phyloP scores from a whole-genome alignment of 768 basidiomycete genomes.

The Mycena rebaudengoi region DNA sequence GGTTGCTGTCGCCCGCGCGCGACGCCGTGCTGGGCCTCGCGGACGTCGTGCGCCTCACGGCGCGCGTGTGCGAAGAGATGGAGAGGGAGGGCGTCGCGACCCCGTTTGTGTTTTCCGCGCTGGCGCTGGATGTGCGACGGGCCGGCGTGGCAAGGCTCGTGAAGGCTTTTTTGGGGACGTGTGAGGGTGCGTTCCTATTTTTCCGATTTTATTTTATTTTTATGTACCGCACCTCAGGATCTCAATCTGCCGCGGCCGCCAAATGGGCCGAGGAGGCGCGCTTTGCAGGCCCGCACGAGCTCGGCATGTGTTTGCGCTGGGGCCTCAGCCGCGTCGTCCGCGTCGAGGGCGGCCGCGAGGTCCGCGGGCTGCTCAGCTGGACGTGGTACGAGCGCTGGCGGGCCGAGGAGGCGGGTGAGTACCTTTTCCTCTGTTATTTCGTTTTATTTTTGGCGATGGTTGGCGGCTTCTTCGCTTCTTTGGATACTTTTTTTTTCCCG shows the following conservation, averaged over 20 bases:
- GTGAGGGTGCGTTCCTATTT: slow-evolving; percentile 19
- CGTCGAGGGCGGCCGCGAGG: slow-evolving; percentile 71
- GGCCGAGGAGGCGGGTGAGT: slow-evolving; percentile 81
- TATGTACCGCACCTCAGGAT: too few species aligned
- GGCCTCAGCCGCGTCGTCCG: slow-evolving; percentile 83
- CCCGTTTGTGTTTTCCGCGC: slow-evolving; percentile 73
- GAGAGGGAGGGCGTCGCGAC: slow-evolving; percentile 64
- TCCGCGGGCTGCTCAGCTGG: slow-evolving; percentile 88
- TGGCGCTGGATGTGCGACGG: slow-evolving; percentile 69
- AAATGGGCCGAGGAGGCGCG: slow-evolving; percentile 86
- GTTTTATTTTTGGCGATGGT: too few species aligned
- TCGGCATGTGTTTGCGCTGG: slow-evolving; percentile 95
- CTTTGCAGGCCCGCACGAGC: slow-evolving; percentile 86
- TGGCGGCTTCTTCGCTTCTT: too few species aligned
- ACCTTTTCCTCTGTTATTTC: background rate
- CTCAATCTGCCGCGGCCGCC: too few species aligned
- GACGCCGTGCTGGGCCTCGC: slow-evolving; percentile 64
- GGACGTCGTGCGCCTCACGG: slow-evolving; percentile 58
- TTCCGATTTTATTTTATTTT: too few species aligned
- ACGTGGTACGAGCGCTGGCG: slow-evolving; percentile 86
- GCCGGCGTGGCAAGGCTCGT: slow-evolving; percentile 65
- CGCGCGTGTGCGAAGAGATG: slow-evolving; percentile 58
- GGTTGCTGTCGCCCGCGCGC: slow-evolving; percentile 60
- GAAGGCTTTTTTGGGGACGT: slow-evolving; percentile 61
- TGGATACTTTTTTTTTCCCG: too few species aligned